Conservation (phyloP, 192 early-diverging fungal genomes). For the Coemansia sp. region DNA sequence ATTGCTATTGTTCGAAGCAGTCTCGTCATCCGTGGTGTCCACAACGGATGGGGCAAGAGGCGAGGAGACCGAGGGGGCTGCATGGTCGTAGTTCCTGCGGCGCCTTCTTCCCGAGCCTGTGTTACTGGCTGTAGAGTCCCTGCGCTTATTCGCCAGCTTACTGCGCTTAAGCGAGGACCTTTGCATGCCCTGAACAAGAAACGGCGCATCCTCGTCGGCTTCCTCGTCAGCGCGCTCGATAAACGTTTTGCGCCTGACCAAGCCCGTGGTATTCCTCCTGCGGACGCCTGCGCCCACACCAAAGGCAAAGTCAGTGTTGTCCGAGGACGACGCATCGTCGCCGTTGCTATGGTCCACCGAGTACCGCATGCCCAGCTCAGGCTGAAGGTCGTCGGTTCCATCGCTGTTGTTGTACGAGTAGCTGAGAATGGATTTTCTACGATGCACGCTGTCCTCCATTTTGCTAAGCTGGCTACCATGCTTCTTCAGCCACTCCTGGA, state of each 20-base stretch:
- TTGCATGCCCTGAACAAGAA: slow-evolving; percentile 49
- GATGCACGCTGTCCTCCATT: slow-evolving; percentile 40
- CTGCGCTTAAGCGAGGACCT: slow-evolving; percentile 54
- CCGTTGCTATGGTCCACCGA: neutral
- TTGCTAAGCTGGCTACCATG: slow-evolving; percentile 50
- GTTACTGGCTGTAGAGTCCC: slow-evolving; percentile 45
- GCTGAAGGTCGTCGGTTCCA: slow-evolving; percentile 5
- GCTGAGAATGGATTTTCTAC: slow-evolving; percentile 52
- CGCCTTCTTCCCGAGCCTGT: slow-evolving; percentile 17
- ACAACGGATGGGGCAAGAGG: slow-evolving; percentile 23
- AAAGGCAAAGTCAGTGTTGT: neutral
- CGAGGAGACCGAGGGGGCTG: slow-evolving; percentile 31
- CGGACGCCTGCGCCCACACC: slow-evolving; percentile 14
- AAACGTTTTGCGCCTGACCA: slow-evolving; percentile 45
- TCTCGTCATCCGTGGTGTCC: neutral
- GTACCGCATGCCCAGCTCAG: neutral
- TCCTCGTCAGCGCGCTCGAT: slow-evolving; percentile 43
- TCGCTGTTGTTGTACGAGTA: slow-evolving; percentile 37
- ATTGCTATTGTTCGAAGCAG: neutral
- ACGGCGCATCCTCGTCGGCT: slow-evolving; percentile 27
- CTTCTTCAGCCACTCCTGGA: slow-evolving; percentile 53
- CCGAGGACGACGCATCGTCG: neutral
- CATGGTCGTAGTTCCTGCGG: slow-evolving; percentile 2
- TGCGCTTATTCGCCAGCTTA: slow-evolving; percentile 51
- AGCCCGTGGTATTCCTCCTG: slow-evolving; percentile 40